Conservation (phyloP, 2,329 filamentous ascomycete genomes). For the Calonectria fujianensis region DNA sequence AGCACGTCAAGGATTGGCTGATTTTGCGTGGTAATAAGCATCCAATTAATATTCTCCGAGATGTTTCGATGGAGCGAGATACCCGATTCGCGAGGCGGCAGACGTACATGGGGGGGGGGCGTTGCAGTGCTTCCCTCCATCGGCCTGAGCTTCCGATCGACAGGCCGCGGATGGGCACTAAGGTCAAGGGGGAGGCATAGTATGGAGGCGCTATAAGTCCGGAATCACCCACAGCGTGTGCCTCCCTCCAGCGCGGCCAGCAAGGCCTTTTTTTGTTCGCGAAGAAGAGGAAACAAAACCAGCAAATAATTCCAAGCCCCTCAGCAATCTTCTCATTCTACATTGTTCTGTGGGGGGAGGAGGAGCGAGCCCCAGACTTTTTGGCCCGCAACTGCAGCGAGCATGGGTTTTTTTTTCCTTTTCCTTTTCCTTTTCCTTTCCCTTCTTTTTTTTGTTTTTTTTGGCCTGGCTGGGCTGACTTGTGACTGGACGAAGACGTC, state of each 20-base stretch:
- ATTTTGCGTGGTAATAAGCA: conserved; percentile 20
- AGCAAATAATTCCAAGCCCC: neutral
- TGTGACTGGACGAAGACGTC: conserved; percentile 14
- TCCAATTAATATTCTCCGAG: conserved; percentile 29
- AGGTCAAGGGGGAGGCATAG: conserved; percentile 8
- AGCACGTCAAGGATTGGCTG: conserved; percentile 12
- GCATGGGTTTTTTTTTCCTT: neutral
- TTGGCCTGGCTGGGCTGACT: neutral
- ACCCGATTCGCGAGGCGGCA: conserved; percentile 20
- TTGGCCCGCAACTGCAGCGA: neutral
- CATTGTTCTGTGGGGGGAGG: neutral
- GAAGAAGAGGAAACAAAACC: neutral
- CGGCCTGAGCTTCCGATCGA: conserved; percentile 17
- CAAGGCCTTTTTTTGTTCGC: neutral
- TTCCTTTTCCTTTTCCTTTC: too few relatives aligned
- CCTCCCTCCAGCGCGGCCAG: neutral
- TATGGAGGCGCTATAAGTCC: neutral
- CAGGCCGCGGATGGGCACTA: neutral
- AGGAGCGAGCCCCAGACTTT: neutral
- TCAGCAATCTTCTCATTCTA: neutral
- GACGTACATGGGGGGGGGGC: neutral
- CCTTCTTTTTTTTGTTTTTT: neutral
- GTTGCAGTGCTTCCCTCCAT: conserved; percentile 25
- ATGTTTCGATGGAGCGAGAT: conserved; percentile 22
- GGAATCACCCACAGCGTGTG: neutral